Percentiles rank a stretch among this genome's conserved stretches.
These are phyloP conservation scores for Colletotrichum neosansevieriae DNA, from an alignment of 2,329 filamentous ascomycete genomes.

Conservation along the genomic window DNA sequence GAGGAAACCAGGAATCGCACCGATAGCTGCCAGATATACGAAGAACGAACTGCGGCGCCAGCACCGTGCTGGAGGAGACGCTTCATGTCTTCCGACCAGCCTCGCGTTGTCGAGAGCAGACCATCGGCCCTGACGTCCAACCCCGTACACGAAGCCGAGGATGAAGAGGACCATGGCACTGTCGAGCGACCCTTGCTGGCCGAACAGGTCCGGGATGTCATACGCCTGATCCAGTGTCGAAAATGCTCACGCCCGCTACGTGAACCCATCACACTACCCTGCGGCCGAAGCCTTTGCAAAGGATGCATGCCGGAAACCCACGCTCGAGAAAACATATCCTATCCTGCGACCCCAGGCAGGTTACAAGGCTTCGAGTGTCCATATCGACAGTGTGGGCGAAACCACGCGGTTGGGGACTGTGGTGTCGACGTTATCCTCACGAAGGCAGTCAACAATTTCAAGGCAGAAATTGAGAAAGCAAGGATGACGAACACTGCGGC, in stretches of 20 bases:
- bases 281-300: conserved; percentile 82
- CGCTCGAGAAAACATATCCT: conserved; percentile 78
- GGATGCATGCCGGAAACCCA: conserved; percentile 77
- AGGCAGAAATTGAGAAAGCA: conserved; percentile 62
- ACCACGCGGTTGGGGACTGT: conserved; percentile 84
- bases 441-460: conserved; percentile 75
- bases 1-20: background rate
- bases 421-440: conserved; percentile 80
- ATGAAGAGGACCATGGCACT: conserved; percentile 39
- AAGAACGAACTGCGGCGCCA: conserved; percentile 5
- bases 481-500: conserved; percentile 48
- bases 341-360: conserved; percentile 76
- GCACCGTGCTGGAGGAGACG: conserved; percentile 36
- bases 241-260: conserved; percentile 77
- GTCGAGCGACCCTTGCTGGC: conserved; percentile 45
- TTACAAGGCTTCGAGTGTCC: conserved; percentile 81
- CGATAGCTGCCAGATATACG: background rate
- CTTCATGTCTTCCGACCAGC: conserved; percentile 44
- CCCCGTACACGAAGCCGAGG: conserved; percentile 39
- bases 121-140: conserved; percentile 40
- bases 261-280: conserved; percentile 81
- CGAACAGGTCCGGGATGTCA: conserved; percentile 70
- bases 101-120: conserved; percentile 41
- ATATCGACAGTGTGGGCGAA: conserved; percentile 72
- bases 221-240: conserved; percentile 83